phyloP scores from a whole-genome alignment of 73 alveolate genomes.

The Effrenium voratum region DNA sequence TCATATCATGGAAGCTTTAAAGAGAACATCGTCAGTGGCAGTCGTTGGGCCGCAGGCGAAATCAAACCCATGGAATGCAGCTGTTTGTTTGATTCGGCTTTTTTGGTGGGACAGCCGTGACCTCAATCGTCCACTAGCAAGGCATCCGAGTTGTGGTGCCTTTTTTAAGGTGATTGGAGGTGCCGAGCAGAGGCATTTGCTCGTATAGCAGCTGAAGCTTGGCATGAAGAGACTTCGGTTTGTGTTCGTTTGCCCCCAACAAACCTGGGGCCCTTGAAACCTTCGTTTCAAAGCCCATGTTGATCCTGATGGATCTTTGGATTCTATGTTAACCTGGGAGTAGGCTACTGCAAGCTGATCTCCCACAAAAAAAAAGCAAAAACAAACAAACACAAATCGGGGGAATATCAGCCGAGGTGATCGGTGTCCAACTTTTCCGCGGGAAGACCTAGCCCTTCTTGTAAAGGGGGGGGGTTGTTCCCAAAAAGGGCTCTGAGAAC shows the following conservation, averaged over 20 bases:
- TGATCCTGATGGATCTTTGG: not conserved
- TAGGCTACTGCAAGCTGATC: not conserved
- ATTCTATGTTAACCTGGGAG: not conserved
- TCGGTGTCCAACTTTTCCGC: conserved; percentile 57
- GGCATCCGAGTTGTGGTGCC: not conserved
- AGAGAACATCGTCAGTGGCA: not conserved
- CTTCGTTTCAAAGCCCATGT: too few relatives aligned
- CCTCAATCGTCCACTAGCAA: not conserved
- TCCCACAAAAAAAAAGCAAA: not conserved
- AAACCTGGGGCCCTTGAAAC: too few relatives aligned
- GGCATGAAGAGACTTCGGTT: too few relatives aligned
- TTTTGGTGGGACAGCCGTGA: conserved; percentile 86
- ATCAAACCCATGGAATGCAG: not conserved
- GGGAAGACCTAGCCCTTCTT: too few relatives aligned
- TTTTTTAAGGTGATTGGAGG: conserved; percentile 8
- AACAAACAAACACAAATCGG: not conserved
- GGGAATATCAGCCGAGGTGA: not conserved
- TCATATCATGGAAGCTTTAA: not conserved
- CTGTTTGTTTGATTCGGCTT: not conserved
- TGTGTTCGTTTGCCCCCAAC: too few relatives aligned
- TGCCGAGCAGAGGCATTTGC: conserved; percentile 47
- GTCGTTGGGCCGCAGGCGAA: conserved; percentile 50
- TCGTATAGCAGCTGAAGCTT: conserved; percentile 40
- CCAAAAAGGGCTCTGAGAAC: too few relatives aligned
- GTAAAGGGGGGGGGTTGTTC: too few relatives aligned